phyloP scores from a whole-genome alignment of 495 filamentous ascomycete genomes.

The Pyrenula aspistea region DNA sequence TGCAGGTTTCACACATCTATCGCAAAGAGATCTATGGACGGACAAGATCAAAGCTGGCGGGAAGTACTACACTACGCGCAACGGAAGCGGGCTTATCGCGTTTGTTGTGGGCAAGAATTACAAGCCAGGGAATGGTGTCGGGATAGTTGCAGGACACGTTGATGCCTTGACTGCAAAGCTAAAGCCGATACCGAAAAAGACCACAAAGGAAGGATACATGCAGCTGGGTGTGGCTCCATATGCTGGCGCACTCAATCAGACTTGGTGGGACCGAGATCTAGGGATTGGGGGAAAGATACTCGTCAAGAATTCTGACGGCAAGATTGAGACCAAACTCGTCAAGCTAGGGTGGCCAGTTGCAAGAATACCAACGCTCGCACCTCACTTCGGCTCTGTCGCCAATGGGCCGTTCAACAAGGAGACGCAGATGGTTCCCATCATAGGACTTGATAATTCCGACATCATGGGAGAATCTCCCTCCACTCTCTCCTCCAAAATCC shows the following conservation, averaged over 20 bases:
- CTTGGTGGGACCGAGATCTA: constrained; percentile 94
- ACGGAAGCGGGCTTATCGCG: constrained; percentile 76
- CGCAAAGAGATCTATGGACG: constrained; percentile 67
- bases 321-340: constrained; percentile 71
- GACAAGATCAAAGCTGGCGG: constrained; percentile 64
- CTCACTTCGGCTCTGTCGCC: constrained; percentile 79
- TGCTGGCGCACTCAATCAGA: constrained; percentile 70
- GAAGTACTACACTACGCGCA: constrained; percentile 80
- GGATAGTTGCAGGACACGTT: constrained; percentile 75
- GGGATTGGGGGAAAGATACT: constrained; percentile 81
- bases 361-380: constrained; percentile 81
- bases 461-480: constrained; percentile 18
- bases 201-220: constrained; percentile 68
- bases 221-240: constrained; percentile 90
- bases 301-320: constrained; percentile 61
- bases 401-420: constrained; percentile 73
- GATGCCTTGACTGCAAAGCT: constrained; percentile 81
- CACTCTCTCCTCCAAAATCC: constrained; percentile 13
- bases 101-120: constrained; percentile 77
- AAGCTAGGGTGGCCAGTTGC: constrained; percentile 92
- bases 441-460: constrained; percentile 73
- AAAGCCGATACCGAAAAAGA: constrained; percentile 80
- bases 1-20: constrained; percentile 65
- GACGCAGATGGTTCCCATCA: constrained; percentile 88
- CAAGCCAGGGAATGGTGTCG: constrained; percentile 72